Percentiles rank a stretch among this genome's conserved stretches.
phyloP scores from a whole-genome alignment of 2,329 filamentous ascomycete genomes.

The Zymoseptoria tritici region DNA sequence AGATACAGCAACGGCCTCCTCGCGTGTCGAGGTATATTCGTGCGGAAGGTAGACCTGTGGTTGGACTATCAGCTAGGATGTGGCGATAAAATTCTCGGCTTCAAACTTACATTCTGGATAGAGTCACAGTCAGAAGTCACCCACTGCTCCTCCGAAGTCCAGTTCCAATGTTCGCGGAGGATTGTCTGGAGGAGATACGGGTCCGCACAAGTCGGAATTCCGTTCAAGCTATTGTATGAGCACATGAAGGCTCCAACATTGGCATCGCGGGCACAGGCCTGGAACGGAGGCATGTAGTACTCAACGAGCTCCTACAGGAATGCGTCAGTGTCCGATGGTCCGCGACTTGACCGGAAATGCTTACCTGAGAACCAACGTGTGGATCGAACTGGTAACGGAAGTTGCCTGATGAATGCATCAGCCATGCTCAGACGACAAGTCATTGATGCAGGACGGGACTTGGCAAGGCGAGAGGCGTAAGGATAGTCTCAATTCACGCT shows the following conservation, averaged over 20 bases:
- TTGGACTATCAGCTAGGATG: neutral
- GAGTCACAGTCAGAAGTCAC: conserved; percentile 61
- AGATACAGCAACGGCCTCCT: conserved; percentile 41
- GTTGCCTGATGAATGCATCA: conserved; percentile 11
- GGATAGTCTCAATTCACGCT: neutral
- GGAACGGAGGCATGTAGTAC: conserved; percentile 61
- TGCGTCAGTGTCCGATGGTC: conserved; percentile 50
- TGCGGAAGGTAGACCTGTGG: conserved; percentile 49
- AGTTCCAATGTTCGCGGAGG: conserved; percentile 59
- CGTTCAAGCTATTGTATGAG: conserved; percentile 54
- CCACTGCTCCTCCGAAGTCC: conserved; percentile 53
- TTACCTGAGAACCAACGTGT: conserved; percentile 45
- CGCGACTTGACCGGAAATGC: neutral
- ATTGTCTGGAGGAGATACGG: conserved; percentile 56
- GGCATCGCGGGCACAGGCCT: conserved; percentile 41
- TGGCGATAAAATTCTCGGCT: neutral
- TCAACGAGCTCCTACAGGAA: conserved; percentile 57
- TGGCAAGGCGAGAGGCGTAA: too few species aligned
- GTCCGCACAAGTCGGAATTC: conserved; percentile 57
- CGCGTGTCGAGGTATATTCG: conserved; percentile 35
- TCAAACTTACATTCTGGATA: conserved; percentile 32
- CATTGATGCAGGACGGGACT: neutral
- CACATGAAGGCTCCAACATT: conserved; percentile 47
- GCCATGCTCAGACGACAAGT: neutral
- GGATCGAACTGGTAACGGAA: conserved; percentile 48